Conservation (phyloP, 768 basidiomycete species). For the Galerina sulciceps region DNA sequence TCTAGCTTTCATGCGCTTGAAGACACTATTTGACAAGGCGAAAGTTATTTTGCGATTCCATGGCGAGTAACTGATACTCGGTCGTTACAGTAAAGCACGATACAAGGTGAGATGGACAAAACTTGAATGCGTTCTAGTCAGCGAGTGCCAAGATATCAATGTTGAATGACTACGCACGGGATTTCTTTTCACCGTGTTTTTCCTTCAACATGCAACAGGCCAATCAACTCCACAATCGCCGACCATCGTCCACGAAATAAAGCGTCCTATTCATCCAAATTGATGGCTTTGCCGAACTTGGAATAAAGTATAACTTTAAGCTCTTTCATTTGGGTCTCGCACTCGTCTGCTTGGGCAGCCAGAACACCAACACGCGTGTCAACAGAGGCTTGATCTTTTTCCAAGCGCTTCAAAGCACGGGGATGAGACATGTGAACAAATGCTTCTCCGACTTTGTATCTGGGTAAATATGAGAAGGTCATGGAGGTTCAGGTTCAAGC, state of each 20-base stretch:
- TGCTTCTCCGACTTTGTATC: conserved; percentile 89
- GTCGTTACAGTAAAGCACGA: too few species aligned
- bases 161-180: too few species aligned
- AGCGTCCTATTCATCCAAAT: conserved; percentile 73
- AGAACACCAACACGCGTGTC: conserved; percentile 58
- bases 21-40: too few species aligned
- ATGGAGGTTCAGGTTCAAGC: neutral
- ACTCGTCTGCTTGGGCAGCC: conserved; percentile 58
- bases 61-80: too few species aligned
- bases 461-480: conserved; percentile 29
- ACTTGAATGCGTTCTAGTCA: too few species aligned
- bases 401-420: conserved; percentile 72
- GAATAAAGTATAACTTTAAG: conserved; percentile 83
- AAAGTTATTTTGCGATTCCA: too few species aligned
- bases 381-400: conserved; percentile 66
- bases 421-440: conserved; percentile 80
- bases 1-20: too few species aligned
- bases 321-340: conserved; percentile 77
- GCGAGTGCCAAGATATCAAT: too few species aligned
- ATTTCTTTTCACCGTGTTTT: neutral
- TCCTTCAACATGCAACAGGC: neutral
- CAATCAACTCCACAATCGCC: neutral
- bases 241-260: neutral
- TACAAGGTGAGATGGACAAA: too few species aligned
- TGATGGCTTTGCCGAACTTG: conserved; percentile 92